Conservation (phyloP, 225 moss, liverwort and hornwort species). For the Sphagnum tenellum region DNA sequence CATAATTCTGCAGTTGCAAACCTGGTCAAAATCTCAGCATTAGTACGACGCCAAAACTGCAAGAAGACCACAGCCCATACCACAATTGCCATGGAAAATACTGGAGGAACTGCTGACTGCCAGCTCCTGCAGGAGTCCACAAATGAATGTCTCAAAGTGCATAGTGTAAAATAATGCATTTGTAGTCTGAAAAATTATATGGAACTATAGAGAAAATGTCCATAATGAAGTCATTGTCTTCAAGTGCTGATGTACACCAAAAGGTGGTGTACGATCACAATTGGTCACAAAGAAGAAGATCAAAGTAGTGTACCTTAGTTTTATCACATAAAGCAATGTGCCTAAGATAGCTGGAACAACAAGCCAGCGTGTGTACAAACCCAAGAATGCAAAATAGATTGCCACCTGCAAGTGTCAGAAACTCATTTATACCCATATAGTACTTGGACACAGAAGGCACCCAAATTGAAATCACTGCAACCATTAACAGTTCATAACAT, state of each 20-base stretch:
- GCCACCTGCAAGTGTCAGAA: conserved; percentile 41
- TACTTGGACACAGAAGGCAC: no score
- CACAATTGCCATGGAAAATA: conserved; percentile 81
- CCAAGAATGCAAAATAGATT: conserved; percentile 93
- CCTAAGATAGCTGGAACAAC: conserved; percentile 62
- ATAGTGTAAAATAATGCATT: no score
- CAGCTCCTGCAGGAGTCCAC: conserved; percentile 24
- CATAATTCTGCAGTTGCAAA: conserved; percentile 3
- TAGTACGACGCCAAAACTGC: conserved; percentile 90
- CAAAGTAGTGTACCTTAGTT: conserved; percentile 44
- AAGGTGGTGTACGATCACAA: no score
- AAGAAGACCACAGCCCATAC: conserved; percentile 94
- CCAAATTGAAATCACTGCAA: no score
- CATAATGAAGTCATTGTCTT: no score
- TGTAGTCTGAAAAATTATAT: no score
- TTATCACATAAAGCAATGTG: conserved; percentile 31
- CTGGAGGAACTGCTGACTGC: conserved; percentile 63
- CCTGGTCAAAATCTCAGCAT: conserved; percentile 65
- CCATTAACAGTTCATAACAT: no score
- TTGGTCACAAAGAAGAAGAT: not conserved
- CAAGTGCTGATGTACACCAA: no score
- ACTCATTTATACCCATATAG: no score
- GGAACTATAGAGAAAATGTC: no score
- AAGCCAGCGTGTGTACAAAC: conserved; percentile 90
- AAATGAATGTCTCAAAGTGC: not conserved